Evolutionary conservation across 2,329 filamentous ascomycete genomes (phyloP).

Genomic region (Fusarium anguioides): DNA sequence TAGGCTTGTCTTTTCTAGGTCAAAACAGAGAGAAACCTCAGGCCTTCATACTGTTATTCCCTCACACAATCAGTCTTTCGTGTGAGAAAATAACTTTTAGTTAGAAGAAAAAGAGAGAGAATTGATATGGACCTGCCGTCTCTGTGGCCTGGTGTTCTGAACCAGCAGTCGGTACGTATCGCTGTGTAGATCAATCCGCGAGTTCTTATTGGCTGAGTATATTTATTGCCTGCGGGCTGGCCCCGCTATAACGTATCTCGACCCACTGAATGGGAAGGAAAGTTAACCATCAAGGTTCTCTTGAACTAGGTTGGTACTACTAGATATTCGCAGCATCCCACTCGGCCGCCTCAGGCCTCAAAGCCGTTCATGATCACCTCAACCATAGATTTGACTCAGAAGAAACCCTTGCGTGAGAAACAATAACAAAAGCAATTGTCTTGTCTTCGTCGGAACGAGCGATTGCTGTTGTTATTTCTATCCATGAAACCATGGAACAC

Average conservation of each 20-base stretch:
- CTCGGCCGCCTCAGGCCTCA: constrained; percentile 22
- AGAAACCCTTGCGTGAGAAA: not conserved
- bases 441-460: not conserved
- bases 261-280: no score
- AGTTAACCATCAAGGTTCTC: constrained; percentile 47
- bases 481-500: constrained; percentile 36
- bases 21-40: not conserved
- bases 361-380: constrained; percentile 20
- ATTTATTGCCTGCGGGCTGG: constrained; percentile 1
- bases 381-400: constrained; percentile 1
- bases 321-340: constrained; percentile 39
- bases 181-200: constrained; percentile 8
- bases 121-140: not conserved
- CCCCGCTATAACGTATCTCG: constrained; percentile 11
- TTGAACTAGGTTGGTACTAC: no score
- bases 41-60: not conserved
- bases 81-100: not conserved
- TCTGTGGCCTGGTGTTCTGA: not conserved
- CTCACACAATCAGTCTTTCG: not conserved
- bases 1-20: not conserved
- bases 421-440: constrained; percentile 16
- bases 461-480: constrained; percentile 17
- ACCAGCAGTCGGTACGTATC: constrained; percentile 1
- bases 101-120: not conserved
- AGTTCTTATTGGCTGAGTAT: constrained; percentile 21